Evolutionary conservation across 768 basidiomycete species (phyloP).

Genomic region (Naganishia friedmannii): DNA sequence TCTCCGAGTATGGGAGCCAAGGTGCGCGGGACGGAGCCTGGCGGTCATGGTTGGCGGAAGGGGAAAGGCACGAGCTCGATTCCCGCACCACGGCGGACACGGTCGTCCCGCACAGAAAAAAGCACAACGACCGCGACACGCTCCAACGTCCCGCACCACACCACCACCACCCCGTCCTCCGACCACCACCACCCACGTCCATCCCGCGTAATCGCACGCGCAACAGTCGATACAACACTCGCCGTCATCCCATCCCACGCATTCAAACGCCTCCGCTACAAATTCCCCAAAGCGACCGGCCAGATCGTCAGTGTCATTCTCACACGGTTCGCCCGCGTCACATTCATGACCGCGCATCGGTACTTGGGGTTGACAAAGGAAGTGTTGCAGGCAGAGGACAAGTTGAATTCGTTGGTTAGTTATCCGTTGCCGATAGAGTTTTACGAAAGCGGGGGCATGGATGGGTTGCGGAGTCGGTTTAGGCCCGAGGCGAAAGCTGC

Average conservation of each 20-base stretch:
- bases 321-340: conserved; percentile 92
- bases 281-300: conserved; percentile 93
- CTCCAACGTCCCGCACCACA: background rate
- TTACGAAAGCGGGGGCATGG: conserved; percentile 87
- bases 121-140: background rate
- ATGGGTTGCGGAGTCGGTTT: conserved; percentile 85
- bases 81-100: background rate
- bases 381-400: conserved; percentile 91
- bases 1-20: background rate
- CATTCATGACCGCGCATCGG: conserved; percentile 90
- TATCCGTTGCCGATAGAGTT: conserved; percentile 88
- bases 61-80: background rate
- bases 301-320: conserved; percentile 91
- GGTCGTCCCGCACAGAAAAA: background rate
- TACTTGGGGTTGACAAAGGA: conserved; percentile 93
- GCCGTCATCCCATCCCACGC: conserved; percentile 99
- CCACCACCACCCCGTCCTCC: too few species aligned
- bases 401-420: conserved; percentile 93
- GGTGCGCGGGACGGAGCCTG: background rate
- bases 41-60: background rate
- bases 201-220: conserved; percentile 67
- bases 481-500: conserved; percentile 51
- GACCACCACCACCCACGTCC: conserved; percentile 7
- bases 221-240: conserved; percentile 86
- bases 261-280: conserved; percentile 86